Evolutionary conservation across 2,329 filamentous ascomycete species (phyloP).

Genomic region (Claviceps sp.): DNA sequence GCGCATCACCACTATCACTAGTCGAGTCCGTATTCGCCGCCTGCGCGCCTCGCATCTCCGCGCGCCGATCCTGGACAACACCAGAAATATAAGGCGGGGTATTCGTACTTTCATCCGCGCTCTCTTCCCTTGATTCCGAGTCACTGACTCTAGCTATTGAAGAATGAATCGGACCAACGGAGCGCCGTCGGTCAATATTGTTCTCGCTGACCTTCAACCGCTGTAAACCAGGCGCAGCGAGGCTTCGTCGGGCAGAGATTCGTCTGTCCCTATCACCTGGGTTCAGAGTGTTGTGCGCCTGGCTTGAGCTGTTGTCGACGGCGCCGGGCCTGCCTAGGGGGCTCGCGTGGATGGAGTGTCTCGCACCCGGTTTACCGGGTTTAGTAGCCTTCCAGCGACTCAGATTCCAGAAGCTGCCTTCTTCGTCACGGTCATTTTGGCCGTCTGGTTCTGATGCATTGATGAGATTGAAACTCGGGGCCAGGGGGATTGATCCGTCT

Average conservation of each 20-base stretch:
- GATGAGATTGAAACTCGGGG: slow-evolving; percentile 41
- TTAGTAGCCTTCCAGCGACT: slow-evolving; percentile 36
- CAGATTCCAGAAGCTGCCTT: slow-evolving; percentile 42
- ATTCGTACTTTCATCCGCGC: slow-evolving; percentile 10
- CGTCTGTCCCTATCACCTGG: slow-evolving; percentile 23
- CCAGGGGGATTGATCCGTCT: slow-evolving; percentile 28
- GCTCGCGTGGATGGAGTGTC: slow-evolving; percentile 15
- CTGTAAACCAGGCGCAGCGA: slow-evolving; percentile 17
- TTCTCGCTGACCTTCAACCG: slow-evolving; percentile 14
- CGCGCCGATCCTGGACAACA: slow-evolving; percentile 14
- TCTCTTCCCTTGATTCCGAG: slow-evolving; percentile 10
- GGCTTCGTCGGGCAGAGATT: slow-evolving; percentile 16
- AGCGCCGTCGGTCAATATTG: slow-evolving; percentile 15
- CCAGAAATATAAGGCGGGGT: background rate
- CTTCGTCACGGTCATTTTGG: slow-evolving; percentile 28
- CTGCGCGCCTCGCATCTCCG: slow-evolving; percentile 21
- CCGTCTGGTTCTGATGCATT: slow-evolving; percentile 18
- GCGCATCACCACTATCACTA: slow-evolving; percentile 8
- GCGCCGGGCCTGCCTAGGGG: slow-evolving; percentile 10
- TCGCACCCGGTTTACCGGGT: slow-evolving; percentile 23
- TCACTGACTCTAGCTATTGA: slow-evolving; percentile 11
- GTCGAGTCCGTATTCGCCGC: slow-evolving; percentile 18
- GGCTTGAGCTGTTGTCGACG: slow-evolving; percentile 1
- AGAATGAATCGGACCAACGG: slow-evolving; percentile 13
- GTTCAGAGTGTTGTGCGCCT: slow-evolving; percentile 11